phyloP scores from a whole-genome alignment of 1,284 basidiomycete species.

The Singerocomus inundabilis region DNA sequence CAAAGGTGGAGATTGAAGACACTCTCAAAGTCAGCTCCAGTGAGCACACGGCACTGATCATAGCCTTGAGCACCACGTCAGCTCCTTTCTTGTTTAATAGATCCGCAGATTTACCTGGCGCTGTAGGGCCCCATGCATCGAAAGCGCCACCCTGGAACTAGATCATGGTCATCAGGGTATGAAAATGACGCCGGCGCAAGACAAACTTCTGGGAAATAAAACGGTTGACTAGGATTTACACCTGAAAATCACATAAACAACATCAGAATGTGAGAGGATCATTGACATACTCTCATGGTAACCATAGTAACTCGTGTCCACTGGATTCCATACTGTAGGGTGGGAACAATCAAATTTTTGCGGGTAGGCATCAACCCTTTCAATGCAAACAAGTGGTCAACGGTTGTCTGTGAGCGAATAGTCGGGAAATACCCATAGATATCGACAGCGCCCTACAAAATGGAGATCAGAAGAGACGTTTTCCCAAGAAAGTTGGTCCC shows the following conservation, averaged over 20 bases:
- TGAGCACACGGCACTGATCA: conserved; percentile 51
- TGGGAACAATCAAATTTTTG: conserved; percentile 36
- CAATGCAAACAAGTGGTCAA: conserved; percentile 6
- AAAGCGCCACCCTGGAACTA: conserved; percentile 72
- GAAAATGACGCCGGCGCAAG: neutral
- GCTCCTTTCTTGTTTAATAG: neutral
- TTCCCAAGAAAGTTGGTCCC: neutral
- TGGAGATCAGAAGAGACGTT: conserved; percentile 5
- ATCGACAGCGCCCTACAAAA: conserved; percentile 46
- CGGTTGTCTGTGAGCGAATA: neutral
- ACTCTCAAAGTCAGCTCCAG: conserved; percentile 67
- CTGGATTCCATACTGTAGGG: conserved; percentile 29
- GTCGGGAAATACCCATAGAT: conserved; percentile 45
- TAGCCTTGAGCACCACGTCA: conserved; percentile 37
- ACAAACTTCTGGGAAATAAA: conserved; percentile 35
- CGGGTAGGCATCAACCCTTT: conserved; percentile 33
- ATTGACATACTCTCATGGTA: conserved; percentile 29
- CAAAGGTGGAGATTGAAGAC: conserved; percentile 75
- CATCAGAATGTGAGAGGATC: neutral
- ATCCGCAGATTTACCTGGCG: conserved; percentile 44
- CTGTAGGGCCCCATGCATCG: conserved; percentile 70
- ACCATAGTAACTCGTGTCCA: conserved; percentile 27
- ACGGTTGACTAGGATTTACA: conserved; percentile 30
- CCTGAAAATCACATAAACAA: conserved; percentile 19
- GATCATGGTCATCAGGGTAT: conserved; percentile 12